Conservation (phyloP, 2,329 filamentous ascomycete genomes). For the Sporothrix curviconia region DNA sequence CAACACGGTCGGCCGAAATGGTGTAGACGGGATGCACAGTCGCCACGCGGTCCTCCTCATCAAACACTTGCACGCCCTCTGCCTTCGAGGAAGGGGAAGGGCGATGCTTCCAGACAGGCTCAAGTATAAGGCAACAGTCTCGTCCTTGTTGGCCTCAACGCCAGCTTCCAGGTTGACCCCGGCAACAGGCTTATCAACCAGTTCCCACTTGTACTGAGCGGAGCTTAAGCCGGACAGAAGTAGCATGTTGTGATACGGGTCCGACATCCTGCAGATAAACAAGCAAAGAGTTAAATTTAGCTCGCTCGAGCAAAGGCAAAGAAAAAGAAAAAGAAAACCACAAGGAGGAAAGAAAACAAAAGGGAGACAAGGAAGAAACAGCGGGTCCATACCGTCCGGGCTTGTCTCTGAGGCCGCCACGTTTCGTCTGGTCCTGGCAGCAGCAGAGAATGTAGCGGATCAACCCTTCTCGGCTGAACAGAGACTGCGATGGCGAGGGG, state of each 20-base stretch:
- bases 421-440: conserved; percentile 65
- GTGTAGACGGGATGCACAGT: conserved; percentile 79
- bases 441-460: conserved; percentile 85
- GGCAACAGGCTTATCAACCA: conserved; percentile 23
- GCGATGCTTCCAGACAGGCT: conserved; percentile 37
- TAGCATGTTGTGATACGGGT: conserved; percentile 94
- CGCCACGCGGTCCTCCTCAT: conserved; percentile 61
- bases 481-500: conserved; percentile 33
- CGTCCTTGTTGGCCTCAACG: conserved; percentile 14
- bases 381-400: conserved; percentile 66
- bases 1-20: conserved; percentile 64
- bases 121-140: neutral
- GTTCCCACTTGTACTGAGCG: conserved; percentile 62
- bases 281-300: neutral
- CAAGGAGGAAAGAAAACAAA: conserved; percentile 11
- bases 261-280: conserved; percentile 52
- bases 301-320: neutral
- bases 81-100: conserved; percentile 42
- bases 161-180: conserved; percentile 24
- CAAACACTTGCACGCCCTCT: conserved; percentile 57
- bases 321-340: conserved; percentile 6
- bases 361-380: conserved; percentile 2
- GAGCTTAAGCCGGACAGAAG: conserved; percentile 78
- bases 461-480: conserved; percentile 79
- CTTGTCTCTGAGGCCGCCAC: conserved; percentile 87